phyloP scores from a whole-genome alignment of 2,329 filamentous ascomycete genomes.

The Monosporascus sp. region DNA sequence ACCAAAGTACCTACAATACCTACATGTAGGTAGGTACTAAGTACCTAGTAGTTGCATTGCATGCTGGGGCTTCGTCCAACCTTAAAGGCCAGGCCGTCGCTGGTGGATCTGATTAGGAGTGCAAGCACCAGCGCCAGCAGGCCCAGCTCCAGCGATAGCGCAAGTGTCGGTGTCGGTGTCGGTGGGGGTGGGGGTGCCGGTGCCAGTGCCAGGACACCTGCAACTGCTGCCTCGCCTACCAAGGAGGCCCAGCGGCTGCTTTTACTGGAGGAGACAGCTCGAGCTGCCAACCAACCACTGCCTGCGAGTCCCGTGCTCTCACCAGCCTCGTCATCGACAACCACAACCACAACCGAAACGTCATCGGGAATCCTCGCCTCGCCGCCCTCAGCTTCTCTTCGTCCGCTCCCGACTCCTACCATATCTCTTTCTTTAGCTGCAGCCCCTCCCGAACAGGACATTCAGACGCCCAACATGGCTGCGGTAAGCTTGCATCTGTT shows the following conservation, averaged over 20 bases:
- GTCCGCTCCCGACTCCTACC: conserved; percentile 23
- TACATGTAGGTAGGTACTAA: too few relatives aligned
- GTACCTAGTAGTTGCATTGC: background rate
- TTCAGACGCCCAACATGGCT: conserved; percentile 44
- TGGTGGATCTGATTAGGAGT: conserved; percentile 42
- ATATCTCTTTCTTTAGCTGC: conserved; percentile 19
- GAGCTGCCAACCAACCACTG: conserved; percentile 21
- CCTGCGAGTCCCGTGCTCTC: conserved; percentile 24
- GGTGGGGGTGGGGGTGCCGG: conserved; percentile 10
- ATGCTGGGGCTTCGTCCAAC: conserved; percentile 47
- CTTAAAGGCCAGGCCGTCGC: conserved; percentile 46
- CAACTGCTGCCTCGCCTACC: conserved; percentile 17
- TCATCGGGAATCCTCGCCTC: conserved; percentile 11
- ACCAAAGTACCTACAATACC: too few relatives aligned
- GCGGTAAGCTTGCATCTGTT: conserved; percentile 40
- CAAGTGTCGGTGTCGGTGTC: conserved; percentile 5
- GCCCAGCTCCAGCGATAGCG: conserved; percentile 9
- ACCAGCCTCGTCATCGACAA: conserved; percentile 5
- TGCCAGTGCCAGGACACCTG: conserved; percentile 3
- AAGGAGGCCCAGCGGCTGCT: conserved; percentile 6
- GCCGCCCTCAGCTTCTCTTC: conserved; percentile 26
- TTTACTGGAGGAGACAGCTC: conserved; percentile 7
- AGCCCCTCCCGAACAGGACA: conserved; percentile 16
- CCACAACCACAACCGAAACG: conserved; percentile 18
- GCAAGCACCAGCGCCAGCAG: conserved; percentile 15